These are phyloP conservation scores for Lepiota venenata DNA, from an alignment of 768 basidiomycete species.

Conservation along the genomic window DNA sequence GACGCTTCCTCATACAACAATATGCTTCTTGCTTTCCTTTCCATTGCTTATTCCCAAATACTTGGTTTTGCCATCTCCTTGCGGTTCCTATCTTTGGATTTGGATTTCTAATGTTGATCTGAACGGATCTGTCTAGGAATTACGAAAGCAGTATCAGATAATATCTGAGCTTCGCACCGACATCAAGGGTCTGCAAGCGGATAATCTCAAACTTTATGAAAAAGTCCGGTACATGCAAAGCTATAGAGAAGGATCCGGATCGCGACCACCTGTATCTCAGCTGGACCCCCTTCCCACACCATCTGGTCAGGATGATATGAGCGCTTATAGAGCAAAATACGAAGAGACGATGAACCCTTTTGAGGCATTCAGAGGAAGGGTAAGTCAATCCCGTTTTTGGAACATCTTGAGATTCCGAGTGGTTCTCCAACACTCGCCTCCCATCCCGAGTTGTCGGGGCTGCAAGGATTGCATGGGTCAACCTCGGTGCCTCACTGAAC, in stretches of 20 bases:
- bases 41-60: neutral
- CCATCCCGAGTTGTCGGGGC: neutral
- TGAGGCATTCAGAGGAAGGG: conserved; percentile 93
- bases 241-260: conserved; percentile 74
- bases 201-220: conserved; percentile 97
- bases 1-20: neutral
- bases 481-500: neutral
- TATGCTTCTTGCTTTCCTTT: neutral
- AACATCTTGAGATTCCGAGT: too few relatives aligned
- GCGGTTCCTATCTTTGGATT: neutral
- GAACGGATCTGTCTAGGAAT: conserved; percentile 52
- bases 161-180: conserved; percentile 94
- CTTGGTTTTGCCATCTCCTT: neutral
- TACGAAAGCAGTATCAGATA: conserved; percentile 91
- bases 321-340: conserved; percentile 87
- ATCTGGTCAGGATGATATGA: conserved; percentile 65
- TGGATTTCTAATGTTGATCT: neutral
- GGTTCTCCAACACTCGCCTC: too few relatives aligned
- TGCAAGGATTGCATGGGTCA: neutral
- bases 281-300: conserved; percentile 62
- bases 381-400: too few relatives aligned
- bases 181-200: conserved; percentile 87
- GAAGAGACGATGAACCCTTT: conserved; percentile 99
- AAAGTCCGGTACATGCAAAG: conserved; percentile 99
- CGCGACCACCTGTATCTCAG: conserved; percentile 52